Base-by-base conservation (phyloP, 192 early-diverging fungal genomes). In the Podila minutissima region DNA sequence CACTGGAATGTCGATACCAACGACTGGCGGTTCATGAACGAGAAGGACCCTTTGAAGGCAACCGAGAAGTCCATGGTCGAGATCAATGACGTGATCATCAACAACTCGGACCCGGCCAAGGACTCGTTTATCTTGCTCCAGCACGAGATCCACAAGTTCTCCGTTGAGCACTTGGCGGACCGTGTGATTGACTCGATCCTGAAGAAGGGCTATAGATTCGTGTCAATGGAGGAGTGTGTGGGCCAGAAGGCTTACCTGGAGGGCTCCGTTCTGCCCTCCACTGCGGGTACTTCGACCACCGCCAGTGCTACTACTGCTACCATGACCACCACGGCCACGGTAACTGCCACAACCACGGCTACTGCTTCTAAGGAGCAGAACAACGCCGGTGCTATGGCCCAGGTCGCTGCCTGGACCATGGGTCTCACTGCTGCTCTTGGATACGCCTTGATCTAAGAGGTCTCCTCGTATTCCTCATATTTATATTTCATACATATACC, bases 1-100 rank as follows among this genome's bases (percentile, higher is more conserved):
- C 69, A 82, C 63, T 84, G 83, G 83, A 84, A 84, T 38, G 60
- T 71, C 33, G 83, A 84, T 50, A 82, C 83, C 35, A 67, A 84
- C 59, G 83, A 84, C 53, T 84, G 83, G 83, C 58, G 62, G n/a
- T 74, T 50, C 69, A 74, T 38, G 50, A 17, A 26, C 19, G 32
- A 46, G 15, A 46, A 75, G 33, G 2, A 67, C 8, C 24, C 71
- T 12, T n/a, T 41, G 24, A 19, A 22, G 26, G 66, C 65, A 7
- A 24, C 66, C 38, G 59, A 60, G 17, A 62, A 64, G 26, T 82
- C 77, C 5, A 59, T 84, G 65, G 59, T 38, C 13, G 64, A 66
- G 17, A 65, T 75, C 65, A 83, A 67, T 68, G 46, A 66, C 37
- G 72, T 69, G 35, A 50, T 74, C 35, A 59, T 82, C 13, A 32